Evolutionary conservation across 441 rosid species (phyloP).

Genomic region (Erysimum pusillum): DNA sequence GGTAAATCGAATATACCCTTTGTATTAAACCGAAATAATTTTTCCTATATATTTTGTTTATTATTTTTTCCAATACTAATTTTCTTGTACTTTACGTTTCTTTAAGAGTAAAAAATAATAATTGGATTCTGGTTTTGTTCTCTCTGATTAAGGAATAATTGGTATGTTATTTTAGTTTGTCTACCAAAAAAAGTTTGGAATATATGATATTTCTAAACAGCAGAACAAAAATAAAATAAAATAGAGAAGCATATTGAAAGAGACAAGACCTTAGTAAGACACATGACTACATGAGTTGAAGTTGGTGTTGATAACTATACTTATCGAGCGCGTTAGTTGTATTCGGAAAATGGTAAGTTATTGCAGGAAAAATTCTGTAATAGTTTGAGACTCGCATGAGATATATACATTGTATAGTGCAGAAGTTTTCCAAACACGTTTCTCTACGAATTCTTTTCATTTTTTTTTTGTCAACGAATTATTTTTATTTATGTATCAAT

Average conservation of each 20-base stretch:
- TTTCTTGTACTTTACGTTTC: background rate
- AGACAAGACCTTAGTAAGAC: constrained; percentile 28
- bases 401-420: background rate
- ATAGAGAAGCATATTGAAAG: constrained; percentile 22
- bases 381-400: background rate
- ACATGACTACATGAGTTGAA: constrained; percentile 35
- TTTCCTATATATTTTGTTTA: background rate
- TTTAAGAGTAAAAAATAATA: constrained; percentile 5
- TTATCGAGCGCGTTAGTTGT: background rate
- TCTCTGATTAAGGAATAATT: constrained; percentile 19
- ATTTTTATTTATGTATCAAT: background rate
- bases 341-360: constrained; percentile 11
- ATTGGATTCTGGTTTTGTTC: background rate
- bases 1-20: constrained; percentile 22
- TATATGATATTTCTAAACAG: constrained; percentile 29
- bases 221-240: background rate
- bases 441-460: constrained; percentile 1
- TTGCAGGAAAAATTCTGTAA: background rate
- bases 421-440: constrained; percentile 7
- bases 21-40: background rate
- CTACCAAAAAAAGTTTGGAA: constrained; percentile 33
- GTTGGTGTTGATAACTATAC: constrained; percentile 18
- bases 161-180: constrained; percentile 17
- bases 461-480: background rate
- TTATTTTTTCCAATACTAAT: background rate